Evolutionary conservation across 108 stramenopile genomes (phyloP), one percentile per base, ranked within the genome.

Genomic region (Nannochloropsis gaditana): DNA sequence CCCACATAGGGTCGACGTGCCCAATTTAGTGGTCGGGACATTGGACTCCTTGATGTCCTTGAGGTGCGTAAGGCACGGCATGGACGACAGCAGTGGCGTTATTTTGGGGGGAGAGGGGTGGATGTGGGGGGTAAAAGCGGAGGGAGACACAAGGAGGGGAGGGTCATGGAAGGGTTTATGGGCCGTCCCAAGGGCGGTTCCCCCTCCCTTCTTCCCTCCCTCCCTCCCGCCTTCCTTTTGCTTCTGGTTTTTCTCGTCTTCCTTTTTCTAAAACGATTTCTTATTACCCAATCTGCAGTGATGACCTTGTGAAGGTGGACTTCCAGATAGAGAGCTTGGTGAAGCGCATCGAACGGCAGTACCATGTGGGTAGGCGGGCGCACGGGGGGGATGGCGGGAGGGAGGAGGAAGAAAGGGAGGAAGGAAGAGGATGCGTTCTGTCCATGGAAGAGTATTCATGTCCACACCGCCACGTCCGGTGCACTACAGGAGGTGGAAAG

Each of bases 11-110:
- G 42, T 82, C 9, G 81, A 82, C 11, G 43, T 82, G 9, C 81
- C 81, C 9, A 82, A 43, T 43, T 43, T 82, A 43, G 81, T 82
- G 43, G 81, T 82, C 9, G 81, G 81, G 11, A 82, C 81, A 11
- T 11, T 82, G 10, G 81, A 82, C 43, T 82, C 81, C 10, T 43
- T 82, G 81, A 82, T 82, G 81, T 9, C 81, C 11, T 11, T 82
- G 47, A 50, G 47, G 47, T 50, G 47, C 47, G 47, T 50, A 11
- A 11, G 47, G 9, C 11, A 50, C n/a, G n/a, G n/a, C n/a, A n/a
- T n/a, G n/a, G n/a, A n/a, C n/a, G n/a, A n/a, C n/a, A n/a, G n/a
- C n/a, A n/a, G n/a, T n/a, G n/a, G n/a, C n/a, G n/a, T n/a, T n/a
- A n/a, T 9, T 11, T 9, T 11, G 9, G 10, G 47, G 11, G 47